Conservation (phyloP, 306 rosid genomes). For the Trifolium dubium region DNA sequence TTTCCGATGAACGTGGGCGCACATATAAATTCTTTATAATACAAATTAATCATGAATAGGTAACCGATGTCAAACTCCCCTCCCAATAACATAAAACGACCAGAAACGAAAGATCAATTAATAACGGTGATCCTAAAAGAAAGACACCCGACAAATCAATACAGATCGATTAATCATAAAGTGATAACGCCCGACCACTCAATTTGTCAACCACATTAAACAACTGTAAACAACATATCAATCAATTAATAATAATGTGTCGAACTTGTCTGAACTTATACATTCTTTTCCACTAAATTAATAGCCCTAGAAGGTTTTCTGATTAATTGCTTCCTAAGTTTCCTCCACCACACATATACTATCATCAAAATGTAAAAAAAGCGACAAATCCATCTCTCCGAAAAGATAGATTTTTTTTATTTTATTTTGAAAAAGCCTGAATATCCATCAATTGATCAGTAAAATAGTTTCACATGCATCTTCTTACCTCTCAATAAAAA, state of each 20-base stretch:
- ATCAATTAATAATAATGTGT: not conserved
- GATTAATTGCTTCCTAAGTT: not conserved
- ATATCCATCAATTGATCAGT: not conserved
- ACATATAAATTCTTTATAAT: not conserved
- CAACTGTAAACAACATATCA: not conserved
- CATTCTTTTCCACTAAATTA: not conserved
- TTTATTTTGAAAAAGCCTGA: too few species aligned
- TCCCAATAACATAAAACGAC: not conserved
- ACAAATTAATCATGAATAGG: not conserved
- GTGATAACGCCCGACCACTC: conserved; percentile 5
- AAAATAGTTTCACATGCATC: conserved; percentile 1
- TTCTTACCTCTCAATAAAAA: not conserved
- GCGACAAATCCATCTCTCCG: not conserved
- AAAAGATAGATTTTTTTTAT: not conserved
- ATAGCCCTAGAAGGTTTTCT: not conserved
- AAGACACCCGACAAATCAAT: not conserved
- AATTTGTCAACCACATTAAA: conserved; percentile 9
- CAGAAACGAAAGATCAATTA: not conserved
- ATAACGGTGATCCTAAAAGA: not conserved
- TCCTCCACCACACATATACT: not conserved
- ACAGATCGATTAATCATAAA: not conserved
- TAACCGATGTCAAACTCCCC: conserved; percentile 10
- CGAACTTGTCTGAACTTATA: not conserved
- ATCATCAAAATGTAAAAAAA: not conserved
- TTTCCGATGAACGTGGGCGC: not conserved